A percentile compares a stretch with the other conserved stretches of the same genome.
Evolutionary conservation across 345 rosid genomes (phyloP).

Genomic region (Conringia planisiliqua): DNA sequence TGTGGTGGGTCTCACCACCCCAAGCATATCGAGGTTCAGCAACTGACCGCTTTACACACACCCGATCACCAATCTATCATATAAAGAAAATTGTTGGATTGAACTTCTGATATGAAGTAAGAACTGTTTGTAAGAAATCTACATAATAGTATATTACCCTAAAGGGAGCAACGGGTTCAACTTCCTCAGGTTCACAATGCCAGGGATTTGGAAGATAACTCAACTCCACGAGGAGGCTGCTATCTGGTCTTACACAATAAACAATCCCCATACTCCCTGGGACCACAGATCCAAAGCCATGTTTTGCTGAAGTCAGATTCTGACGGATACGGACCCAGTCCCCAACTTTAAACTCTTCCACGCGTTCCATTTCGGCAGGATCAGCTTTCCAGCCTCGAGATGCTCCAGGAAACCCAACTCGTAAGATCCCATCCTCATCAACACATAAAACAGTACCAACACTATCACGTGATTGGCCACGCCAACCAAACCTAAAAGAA

Average conservation of each 20-base stretch:
- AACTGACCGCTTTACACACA: slow-evolving; percentile 96
- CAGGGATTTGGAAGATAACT: slow-evolving; percentile 89
- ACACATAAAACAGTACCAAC: slow-evolving; percentile 94
- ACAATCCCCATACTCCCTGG: slow-evolving; percentile 98
- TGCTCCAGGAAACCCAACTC: slow-evolving; percentile 99
- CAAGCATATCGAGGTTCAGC: slow-evolving; percentile 98
- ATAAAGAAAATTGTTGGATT: slow-evolving; percentile 20
- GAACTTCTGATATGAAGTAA: slow-evolving; percentile 8
- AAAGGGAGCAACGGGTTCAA: slow-evolving; percentile 86
- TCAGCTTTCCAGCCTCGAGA: slow-evolving; percentile 99
- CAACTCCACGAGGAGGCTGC: slow-evolving; percentile 81
- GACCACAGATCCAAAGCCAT: slow-evolving; percentile 85
- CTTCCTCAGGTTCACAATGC: slow-evolving; percentile 99
- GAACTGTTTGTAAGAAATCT: slow-evolving; percentile 12
- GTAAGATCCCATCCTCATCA: slow-evolving; percentile 98
- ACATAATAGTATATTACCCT: slow-evolving; percentile 48
- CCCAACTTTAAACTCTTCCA: slow-evolving; percentile 98
- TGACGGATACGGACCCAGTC: slow-evolving; percentile 99
- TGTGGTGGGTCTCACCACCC: slow-evolving; percentile 99
- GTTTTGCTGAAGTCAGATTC: slow-evolving; percentile 86
- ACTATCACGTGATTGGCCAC: slow-evolving; percentile 87
- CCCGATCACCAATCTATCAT: slow-evolving; percentile 83
- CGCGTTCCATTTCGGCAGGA: slow-evolving; percentile 99
- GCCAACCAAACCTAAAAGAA: slow-evolving; percentile 84
- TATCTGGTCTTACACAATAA: slow-evolving; percentile 90